Evolutionary conservation across 176 grass and related monocot species (phyloP), one percentile per base, ranked within the genome.

Genomic region (Aechmea fasciata): DNA sequence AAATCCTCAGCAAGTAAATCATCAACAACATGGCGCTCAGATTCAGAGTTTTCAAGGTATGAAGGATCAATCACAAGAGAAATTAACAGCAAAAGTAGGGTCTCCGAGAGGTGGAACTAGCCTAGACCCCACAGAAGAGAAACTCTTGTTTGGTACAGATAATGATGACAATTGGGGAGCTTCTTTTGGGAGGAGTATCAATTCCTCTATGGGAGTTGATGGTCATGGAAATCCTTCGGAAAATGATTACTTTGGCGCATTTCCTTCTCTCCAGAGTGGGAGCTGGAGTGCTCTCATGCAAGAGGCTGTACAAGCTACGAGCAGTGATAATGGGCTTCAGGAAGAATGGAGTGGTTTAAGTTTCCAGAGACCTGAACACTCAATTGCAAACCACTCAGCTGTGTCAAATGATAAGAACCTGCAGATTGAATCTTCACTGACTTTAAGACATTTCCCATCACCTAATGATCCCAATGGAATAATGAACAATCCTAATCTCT

Each of bases 251-350:
- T 70, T 75, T 73, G 83, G 85, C 57, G 73, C 78, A 73, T 79
- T 83, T 65, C 77, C 88, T 73, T 89, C 93, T 79, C 49, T 85
- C 20, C 86, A 90, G 74, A 87, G 88, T 69, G 89, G 93, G 68
- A 97, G 89, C 64, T 97, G 93, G 93, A 97, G 93, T 71, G 93
- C 93, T 49, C 89, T 97, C 72, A 92, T 97, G 93, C 93, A 97
- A 78, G 89, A 97, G 41, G 89, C 93, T 1, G 62, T 97, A 64
- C 86, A 97, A 73, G 83, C 77, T 74, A 87, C 89, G 49, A 85
- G 78, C 73, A 97, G 86, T 81, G 84, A 92, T 14, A 84, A 84
- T 70, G 85, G 69, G 71, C 73, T 83, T 20, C 88, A 97, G 69
- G 93, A 92, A 82, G 84, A 87, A 75, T 90, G 89, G 89, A 83